These are phyloP conservation scores for Debaryomyces nepalensis DNA, from an alignment of 1,139 yeast genomes.

Conservation along the genomic window DNA sequence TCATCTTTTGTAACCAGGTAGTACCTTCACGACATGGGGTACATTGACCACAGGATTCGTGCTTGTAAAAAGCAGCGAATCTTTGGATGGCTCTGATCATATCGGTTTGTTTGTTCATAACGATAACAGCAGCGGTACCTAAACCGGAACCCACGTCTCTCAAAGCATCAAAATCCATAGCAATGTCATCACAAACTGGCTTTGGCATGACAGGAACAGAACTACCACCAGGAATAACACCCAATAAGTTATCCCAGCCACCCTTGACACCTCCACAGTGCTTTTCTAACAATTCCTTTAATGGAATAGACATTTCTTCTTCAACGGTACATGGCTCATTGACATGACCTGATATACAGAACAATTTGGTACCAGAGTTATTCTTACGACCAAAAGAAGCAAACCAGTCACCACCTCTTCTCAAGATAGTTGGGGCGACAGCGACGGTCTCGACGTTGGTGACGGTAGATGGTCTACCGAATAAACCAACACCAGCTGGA, in stretches of 20 bases:
- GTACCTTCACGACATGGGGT: slow-evolving; percentile 96
- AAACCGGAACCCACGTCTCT: slow-evolving; percentile 84
- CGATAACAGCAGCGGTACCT: slow-evolving; percentile 92
- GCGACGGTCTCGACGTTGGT: slow-evolving; percentile 90
- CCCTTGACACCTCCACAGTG: slow-evolving; percentile 91
- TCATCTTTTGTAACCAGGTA: slow-evolving; percentile 79
- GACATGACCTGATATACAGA: slow-evolving; percentile 87
- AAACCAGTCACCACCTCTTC: slow-evolving; percentile 91
- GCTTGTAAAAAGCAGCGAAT: slow-evolving; percentile 80
- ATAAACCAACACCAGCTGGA: slow-evolving; percentile 91
- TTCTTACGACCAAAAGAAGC: slow-evolving; percentile 82
- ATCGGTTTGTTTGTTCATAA: slow-evolving; percentile 84
- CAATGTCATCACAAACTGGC: slow-evolving; percentile 63
- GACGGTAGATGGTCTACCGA: slow-evolving; percentile 89
- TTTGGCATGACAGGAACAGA: slow-evolving; percentile 82
- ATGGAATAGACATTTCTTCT: slow-evolving; percentile 90
- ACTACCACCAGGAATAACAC: slow-evolving; percentile 87
- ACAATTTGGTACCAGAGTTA: slow-evolving; percentile 79
- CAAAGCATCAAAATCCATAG: slow-evolving; percentile 87
- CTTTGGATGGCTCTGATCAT: slow-evolving; percentile 84
- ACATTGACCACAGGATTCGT: slow-evolving; percentile 93
- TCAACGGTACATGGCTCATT: slow-evolving; percentile 91
- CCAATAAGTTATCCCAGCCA: slow-evolving; percentile 88
- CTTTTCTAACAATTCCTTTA: slow-evolving; percentile 77
- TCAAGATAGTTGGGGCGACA: slow-evolving; percentile 83